phyloP scores from a whole-genome alignment of 2,329 filamentous ascomycete species.

The Aschersonia sp. region DNA sequence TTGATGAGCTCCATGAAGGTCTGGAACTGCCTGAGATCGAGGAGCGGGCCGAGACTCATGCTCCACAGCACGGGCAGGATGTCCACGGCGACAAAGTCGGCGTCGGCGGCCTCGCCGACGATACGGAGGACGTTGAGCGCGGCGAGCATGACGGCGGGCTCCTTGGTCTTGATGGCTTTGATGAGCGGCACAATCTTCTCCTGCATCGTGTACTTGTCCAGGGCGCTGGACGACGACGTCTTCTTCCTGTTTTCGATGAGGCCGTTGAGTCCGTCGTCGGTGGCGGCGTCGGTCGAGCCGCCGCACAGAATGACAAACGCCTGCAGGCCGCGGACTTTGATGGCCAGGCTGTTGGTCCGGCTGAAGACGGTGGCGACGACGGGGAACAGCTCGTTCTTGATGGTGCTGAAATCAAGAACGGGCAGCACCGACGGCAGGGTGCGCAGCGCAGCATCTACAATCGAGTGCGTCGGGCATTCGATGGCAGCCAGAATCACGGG shows the following conservation, averaged over 20 bases:
- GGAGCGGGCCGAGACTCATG: conserved; percentile 79
- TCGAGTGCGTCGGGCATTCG: conserved; percentile 74
- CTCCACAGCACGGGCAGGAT: conserved; percentile 80
- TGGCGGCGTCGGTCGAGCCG: conserved; percentile 40
- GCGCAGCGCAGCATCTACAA: conserved; percentile 74
- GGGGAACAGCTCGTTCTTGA: conserved; percentile 94
- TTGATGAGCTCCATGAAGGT: conserved; percentile 84
- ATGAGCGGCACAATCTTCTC: conserved; percentile 90
- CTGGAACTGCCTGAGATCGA: conserved; percentile 79
- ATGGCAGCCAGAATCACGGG: conserved; percentile 74
- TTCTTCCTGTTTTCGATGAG: conserved; percentile 46
- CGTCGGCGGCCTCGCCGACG: conserved; percentile 67
- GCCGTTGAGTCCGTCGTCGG: conserved; percentile 54
- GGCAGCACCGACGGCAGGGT: conserved; percentile 70
- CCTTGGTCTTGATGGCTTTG: conserved; percentile 91
- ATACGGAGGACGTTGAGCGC: conserved; percentile 73
- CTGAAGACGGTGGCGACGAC: conserved; percentile 82
- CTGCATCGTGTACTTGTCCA: conserved; percentile 97
- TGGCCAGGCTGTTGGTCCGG: conserved; percentile 81
- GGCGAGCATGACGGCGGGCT: conserved; percentile 94
- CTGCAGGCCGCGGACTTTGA: conserved; percentile 85
- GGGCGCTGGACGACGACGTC: conserved; percentile 54
- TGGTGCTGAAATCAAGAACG: conserved; percentile 85
- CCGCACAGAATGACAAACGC: conserved; percentile 85
- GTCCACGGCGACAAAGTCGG: conserved; percentile 84